Base-by-base conservation (phyloP, 139 green algal genomes). In the Chlamydomonas eustigma region DNA sequence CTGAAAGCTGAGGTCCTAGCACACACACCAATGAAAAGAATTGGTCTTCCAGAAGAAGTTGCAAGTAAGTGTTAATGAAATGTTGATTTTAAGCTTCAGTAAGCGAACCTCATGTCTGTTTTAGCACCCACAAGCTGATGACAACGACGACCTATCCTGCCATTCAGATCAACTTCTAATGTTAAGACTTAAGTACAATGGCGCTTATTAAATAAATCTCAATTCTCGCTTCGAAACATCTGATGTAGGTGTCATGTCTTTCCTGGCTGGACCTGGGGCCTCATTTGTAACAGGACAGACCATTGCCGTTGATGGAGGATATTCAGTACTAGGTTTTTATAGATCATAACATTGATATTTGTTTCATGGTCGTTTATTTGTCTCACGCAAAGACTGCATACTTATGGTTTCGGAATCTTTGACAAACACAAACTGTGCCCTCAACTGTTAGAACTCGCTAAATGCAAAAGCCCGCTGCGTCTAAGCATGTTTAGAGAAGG, bases 281-380 rank as follows among this genome's bases (percentile, higher is more conserved):
- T 78, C 68, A 25, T 98, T 91, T 79, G 81, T 97, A 33, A 94
- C 93, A 0, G 94, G 94, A 0, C 83, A 92, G 69, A 88, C 92
- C 5, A 85, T 97, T n/a, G 51, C 81, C 1, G 86, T 97, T 25
- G 92, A 96, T 76, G 92, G 92, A 1, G 92, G 91, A 0, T 95
- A 95, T 83, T 78, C 35, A 5, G 71, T 84, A 1, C 89, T 89
- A 84, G 89, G 89, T 0, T 85, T 87, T 37, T 90, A 70, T 28
- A 24, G 58, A 28, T 5, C 58, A 35, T 35, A 22, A 70, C 50
- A 18, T 24, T 63, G 22, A 24, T 24, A 30, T 18, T 63, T n/a
- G n/a, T n/a, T n/a, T n/a, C n/a, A n/a, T n/a, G n/a, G n/a, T n/a
- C n/a, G n/a, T n/a, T n/a, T n/a, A n/a, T n/a, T n/a, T n/a, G n/a